Base-by-base conservation (phyloP, 2,329 filamentous ascomycete genomes). In the Fusarium coffeatum region DNA sequence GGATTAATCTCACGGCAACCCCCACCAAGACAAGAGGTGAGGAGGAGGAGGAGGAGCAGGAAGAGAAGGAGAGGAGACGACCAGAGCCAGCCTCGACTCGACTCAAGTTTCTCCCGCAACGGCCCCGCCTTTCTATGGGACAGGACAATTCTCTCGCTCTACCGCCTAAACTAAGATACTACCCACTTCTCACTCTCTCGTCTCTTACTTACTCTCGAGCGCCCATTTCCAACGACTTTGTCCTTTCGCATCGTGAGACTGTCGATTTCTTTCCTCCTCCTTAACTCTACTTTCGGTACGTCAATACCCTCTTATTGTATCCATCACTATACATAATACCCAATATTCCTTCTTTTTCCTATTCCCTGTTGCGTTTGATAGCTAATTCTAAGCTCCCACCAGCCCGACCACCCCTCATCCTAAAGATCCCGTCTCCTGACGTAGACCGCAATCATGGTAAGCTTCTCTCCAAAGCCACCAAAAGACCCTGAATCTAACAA, bases 401-500 rank as follows among this genome's bases (percentile, higher is more conserved):
- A 71, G 69, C 63, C 73, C 71, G 50, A 64, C 67, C 68, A 62
- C 68, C 69, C 69, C 71, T 71, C 74, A 73, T 75, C 70, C 71
- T 64, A 58, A 68, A 57, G 63, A 64, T 70, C 63, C 71, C 57
- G 69, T 76, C 74, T 74, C 71, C 73, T 73, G 71, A 77, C 73
- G 69, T 71, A 74, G 69, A 78, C 76, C 77, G 76, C 78, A 79
- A 80, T 68, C 75, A 83, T 83, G 81, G 81, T 83, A 77, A 79
- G 81, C 75, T 71, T 60, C 66, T 41, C 67, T 53, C 50, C 63
- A 59, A 64, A 65, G 40, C 64, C 51, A 37, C 53, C 40, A 47
- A 48, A 55, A 57, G 43, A 41, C 22, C 16, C 25, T 49, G 25
- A 69, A 59, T 70, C 74, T 74, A 64, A 68, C 68, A 22, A 49